Base-by-base conservation (phyloP, 352 stramenopile genomes). In the Pythium coloratum region DNA sequence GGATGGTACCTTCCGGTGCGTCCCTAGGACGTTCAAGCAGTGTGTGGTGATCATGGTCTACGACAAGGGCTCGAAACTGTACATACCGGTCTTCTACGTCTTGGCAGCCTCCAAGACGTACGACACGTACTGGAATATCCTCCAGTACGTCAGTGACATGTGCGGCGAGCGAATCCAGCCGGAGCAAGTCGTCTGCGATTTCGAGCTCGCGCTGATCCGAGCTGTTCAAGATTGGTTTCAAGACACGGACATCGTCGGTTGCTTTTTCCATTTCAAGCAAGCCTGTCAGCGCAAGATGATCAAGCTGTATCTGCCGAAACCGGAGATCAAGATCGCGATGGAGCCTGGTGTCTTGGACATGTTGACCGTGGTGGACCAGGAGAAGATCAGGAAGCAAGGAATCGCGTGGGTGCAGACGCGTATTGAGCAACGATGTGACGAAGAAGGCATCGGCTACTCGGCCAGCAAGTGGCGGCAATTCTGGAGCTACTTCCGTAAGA, bases 191-290 rank as follows among this genome's bases (percentile, higher is more conserved):
- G 0, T 24, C 20, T 24, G 20, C 20, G 20, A 24, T 24, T 24
- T 24, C 0, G 20, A 24, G 0, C 20, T 24, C 20, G 20, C 20
- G 20, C 20, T 24, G 20, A 24, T 24, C 20, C 20, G 20, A 24
- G 20, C 20, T 24, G 20, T 24, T 24, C 20, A 24, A 24, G 20
- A 24, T 24, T 24, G 20, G 20, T 24, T 24, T 0, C 20, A 0
- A 0, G 20, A 24, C 20, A 24, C 20, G 20, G 20, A 24, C 20
- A 24, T 70, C 28, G 26, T 70, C 24, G 62, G 55, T 2, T 73
- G 61, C 47, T 64, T 70, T 4, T 73, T 73, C 58, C 67, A 73
- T 24, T 66, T 73, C 20, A 70, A 73, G 46, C 67, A 70, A 30
- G 67, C 67, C 2, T 28, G n/a, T 16, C 32, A 1, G 9, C 38